phyloP scores from a whole-genome alignment of 129 eudicot species.

The Pseudognaphalium luteoalbum region DNA sequence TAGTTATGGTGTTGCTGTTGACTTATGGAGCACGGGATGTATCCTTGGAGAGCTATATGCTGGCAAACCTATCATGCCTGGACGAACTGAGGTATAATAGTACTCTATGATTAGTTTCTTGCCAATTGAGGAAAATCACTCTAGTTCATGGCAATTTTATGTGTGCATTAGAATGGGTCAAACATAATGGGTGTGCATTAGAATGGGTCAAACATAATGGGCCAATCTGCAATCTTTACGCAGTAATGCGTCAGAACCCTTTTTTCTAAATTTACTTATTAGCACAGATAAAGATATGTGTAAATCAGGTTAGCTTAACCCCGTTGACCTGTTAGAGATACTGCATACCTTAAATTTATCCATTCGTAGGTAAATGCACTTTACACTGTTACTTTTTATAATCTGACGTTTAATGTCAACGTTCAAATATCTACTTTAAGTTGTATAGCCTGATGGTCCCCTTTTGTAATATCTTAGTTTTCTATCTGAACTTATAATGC shows the following conservation, averaged over 20 bases:
- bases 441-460: background rate
- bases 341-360: background rate
- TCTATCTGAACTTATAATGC: background rate
- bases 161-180: too few species aligned
- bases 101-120: too few species aligned
- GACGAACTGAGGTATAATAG: conserved; percentile 60
- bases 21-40: conserved; percentile 55
- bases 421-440: too few species aligned
- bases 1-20: conserved; percentile 41
- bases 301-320: background rate
- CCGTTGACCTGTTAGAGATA: background rate
- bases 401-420: background rate
- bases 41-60: conserved; percentile 46
- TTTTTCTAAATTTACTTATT: too few species aligned
- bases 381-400: background rate
- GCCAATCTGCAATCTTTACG: too few species aligned
- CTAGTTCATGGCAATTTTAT: too few species aligned
- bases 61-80: conserved; percentile 68
- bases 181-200: too few species aligned
- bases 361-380: background rate
- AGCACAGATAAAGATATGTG: too few species aligned
- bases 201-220: too few species aligned
- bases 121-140: too few species aligned
- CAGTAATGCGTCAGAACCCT: too few species aligned
- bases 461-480: background rate